Percentiles rank a stretch among this genome's conserved stretches.
Evolutionary conservation across 2,329 filamentous ascomycete species (phyloP).

Genomic region (Neurospora crassa): DNA sequence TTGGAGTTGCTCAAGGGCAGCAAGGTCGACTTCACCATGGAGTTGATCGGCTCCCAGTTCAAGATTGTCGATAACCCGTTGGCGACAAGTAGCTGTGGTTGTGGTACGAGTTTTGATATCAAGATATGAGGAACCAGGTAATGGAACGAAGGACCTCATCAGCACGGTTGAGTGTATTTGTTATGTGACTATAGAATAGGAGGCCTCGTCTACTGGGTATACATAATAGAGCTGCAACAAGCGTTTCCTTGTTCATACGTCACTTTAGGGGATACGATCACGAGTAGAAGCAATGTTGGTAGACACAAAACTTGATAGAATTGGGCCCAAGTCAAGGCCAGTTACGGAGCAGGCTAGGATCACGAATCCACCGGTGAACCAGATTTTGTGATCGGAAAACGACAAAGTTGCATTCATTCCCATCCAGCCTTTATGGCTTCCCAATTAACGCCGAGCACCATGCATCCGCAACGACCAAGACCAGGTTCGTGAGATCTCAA

Average conservation of each 20-base stretch:
- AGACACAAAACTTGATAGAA: conserved; percentile 12
- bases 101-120: conserved; percentile 95
- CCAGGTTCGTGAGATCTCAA: conserved; percentile 11
- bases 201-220: background rate
- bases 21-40: conserved; percentile 93
- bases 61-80: conserved; percentile 91
- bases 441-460: conserved; percentile 27
- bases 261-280: background rate
- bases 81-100: conserved; percentile 91
- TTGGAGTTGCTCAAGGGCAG: conserved; percentile 84
- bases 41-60: conserved; percentile 82
- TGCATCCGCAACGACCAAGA: conserved; percentile 22
- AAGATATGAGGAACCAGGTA: conserved; percentile 41
- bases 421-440: conserved; percentile 19
- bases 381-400: conserved; percentile 14
- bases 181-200: background rate
- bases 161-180: background rate
- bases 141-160: background rate
- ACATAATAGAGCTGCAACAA: background rate
- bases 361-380: conserved; percentile 11
- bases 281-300: background rate
- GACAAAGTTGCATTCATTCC: conserved; percentile 24
- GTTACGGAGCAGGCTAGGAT: conserved; percentile 13
- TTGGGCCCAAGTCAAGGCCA: conserved; percentile 13
- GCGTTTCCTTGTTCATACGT: background rate